phyloP scores from a whole-genome alignment of 495 filamentous ascomycete genomes.

The Glarea lozoyensis region DNA sequence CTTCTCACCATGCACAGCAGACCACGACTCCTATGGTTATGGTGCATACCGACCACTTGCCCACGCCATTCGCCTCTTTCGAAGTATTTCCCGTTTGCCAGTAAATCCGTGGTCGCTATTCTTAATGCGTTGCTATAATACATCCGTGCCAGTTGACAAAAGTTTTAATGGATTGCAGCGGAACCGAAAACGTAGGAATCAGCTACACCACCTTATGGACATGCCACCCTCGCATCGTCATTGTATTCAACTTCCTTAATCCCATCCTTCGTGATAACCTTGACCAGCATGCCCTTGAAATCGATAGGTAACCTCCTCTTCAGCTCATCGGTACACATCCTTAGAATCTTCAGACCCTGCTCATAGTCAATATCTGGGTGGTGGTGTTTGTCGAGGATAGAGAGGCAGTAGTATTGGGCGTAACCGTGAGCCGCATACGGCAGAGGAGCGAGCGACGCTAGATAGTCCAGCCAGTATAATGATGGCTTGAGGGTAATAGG shows the following conservation, averaged over 20 bases:
- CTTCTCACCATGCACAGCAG: too few relatives aligned
- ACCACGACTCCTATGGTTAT: too few relatives aligned
- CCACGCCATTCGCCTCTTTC: too few relatives aligned
- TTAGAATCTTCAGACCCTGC: conserved; percentile 79
- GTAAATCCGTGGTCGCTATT: conserved; percentile 15
- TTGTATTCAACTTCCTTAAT: conserved; percentile 72
- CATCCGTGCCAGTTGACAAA: conserved; percentile 15
- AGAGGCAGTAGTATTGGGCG: conserved; percentile 95
- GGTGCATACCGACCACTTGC: too few relatives aligned
- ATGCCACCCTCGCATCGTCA: conserved; percentile 47
- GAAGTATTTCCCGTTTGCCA: too few relatives aligned
- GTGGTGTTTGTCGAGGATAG: conserved; percentile 95
- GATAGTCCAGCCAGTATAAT: conserved; percentile 95
- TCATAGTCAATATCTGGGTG: conserved; percentile 85
- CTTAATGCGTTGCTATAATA: conserved; percentile 22
- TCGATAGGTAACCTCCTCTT: conserved; percentile 94
- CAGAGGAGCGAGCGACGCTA: conserved; percentile 76
- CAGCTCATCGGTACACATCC: conserved; percentile 92
- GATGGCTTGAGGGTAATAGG: conserved; percentile 77
- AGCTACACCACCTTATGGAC: conserved; percentile 38
- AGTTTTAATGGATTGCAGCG: background rate
- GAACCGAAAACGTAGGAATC: background rate
- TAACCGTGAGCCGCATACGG: conserved; percentile 98
- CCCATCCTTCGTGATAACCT: conserved; percentile 89
- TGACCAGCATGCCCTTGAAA: conserved; percentile 92